A percentile compares a stretch with the other conserved stretches of the same genome.
Evolutionary conservation across 768 basidiomycete genomes (phyloP).

Genomic region (Trametes meyenii): DNA sequence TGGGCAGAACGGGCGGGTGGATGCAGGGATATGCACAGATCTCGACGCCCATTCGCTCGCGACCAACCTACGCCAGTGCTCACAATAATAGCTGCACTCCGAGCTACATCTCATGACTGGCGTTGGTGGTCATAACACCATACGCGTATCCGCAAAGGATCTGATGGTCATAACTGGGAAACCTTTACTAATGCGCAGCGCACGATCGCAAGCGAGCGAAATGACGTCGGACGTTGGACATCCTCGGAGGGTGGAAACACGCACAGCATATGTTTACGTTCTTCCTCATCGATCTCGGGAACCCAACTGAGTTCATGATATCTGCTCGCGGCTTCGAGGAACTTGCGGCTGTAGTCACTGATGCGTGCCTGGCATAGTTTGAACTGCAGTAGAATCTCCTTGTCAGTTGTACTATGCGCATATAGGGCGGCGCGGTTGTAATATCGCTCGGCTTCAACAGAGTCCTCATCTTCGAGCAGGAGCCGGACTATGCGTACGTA

Average conservation of each 20-base stretch:
- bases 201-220: not conserved
- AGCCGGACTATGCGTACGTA: slow-evolving; percentile 95
- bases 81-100: too few relatives aligned
- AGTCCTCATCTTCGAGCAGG: slow-evolving; percentile 94
- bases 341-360: slow-evolving; percentile 89
- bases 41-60: too few relatives aligned
- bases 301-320: slow-evolving; percentile 96
- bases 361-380: slow-evolving; percentile 95
- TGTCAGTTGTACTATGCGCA: slow-evolving; percentile 77
- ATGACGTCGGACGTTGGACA: slow-evolving; percentile 33
- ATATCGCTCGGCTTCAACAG: slow-evolving; percentile 96
- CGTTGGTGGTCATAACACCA: too few relatives aligned
- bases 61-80: too few relatives aligned
- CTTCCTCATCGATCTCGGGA: slow-evolving; percentile 90
- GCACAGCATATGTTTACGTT: slow-evolving; percentile 87
- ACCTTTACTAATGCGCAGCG: too few relatives aligned
- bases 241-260: too few relatives aligned
- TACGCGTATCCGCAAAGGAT: too few relatives aligned
- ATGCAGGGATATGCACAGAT: not conserved
- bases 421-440: slow-evolving; percentile 95
- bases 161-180: too few relatives aligned
- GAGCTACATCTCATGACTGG: too few relatives aligned
- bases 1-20: not conserved
- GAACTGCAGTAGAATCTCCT: slow-evolving; percentile 79
- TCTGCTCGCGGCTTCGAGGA: slow-evolving; percentile 89